Percentiles rank a stretch among this genome's conserved stretches.
Evolutionary conservation across 2,329 filamentous ascomycete genomes (phyloP).

Genomic region (Ceratocystis colombiana): DNA sequence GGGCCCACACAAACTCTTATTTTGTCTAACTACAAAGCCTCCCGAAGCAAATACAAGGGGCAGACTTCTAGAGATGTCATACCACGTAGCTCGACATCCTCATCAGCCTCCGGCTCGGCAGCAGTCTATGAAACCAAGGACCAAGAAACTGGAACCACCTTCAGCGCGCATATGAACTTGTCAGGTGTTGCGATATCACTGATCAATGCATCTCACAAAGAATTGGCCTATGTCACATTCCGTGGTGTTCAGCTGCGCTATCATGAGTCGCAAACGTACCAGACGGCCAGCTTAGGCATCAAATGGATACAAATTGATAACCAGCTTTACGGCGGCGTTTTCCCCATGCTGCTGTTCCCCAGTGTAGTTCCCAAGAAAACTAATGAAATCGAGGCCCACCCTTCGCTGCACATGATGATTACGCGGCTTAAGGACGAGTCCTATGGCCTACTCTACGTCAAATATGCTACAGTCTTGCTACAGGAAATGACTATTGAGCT

Average conservation of each 20-base stretch:
- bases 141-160: slow-evolving; percentile 74
- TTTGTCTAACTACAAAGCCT: slow-evolving; percentile 83
- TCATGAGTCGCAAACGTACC: slow-evolving; percentile 84
- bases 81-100: slow-evolving; percentile 11
- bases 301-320: slow-evolving; percentile 99
- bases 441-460: slow-evolving; percentile 95
- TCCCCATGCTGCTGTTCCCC: slow-evolving; percentile 92
- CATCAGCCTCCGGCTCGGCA: slow-evolving; percentile 41
- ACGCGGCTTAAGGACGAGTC: slow-evolving; percentile 96
- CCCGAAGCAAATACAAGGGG: slow-evolving; percentile 72
- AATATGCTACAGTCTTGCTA: slow-evolving; percentile 85
- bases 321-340: slow-evolving; percentile 94
- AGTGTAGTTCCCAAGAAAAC: slow-evolving; percentile 96
- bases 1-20: slow-evolving; percentile 92
- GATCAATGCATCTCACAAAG: slow-evolving; percentile 82
- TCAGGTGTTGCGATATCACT: slow-evolving; percentile 88
- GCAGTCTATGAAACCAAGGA: slow-evolving; percentile 71
- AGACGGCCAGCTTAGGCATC: slow-evolving; percentile 79
- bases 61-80: slow-evolving; percentile 12
- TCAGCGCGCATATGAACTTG: slow-evolving; percentile 78
- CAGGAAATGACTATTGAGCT: slow-evolving; percentile 98
- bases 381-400: slow-evolving; percentile 91
- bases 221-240: slow-evolving; percentile 88
- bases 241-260: slow-evolving; percentile 85
- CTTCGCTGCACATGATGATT: slow-evolving; percentile 82